These are phyloP conservation scores for Hypoxylon sp. DNA, from an alignment of 2,329 filamentous ascomycete species.

Conservation along the genomic window DNA sequence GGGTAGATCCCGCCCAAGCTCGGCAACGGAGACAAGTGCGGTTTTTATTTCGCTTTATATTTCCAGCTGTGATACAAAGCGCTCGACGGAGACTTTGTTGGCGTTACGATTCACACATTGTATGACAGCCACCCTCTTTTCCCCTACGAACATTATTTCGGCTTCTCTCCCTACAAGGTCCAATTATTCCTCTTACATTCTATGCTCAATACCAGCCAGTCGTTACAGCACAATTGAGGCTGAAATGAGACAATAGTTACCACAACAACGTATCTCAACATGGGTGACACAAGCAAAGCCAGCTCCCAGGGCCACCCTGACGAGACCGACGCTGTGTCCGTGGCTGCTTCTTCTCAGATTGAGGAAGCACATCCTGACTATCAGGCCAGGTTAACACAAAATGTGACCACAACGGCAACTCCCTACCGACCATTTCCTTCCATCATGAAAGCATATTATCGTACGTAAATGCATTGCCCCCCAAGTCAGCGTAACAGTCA, in stretches of 20 bases:
- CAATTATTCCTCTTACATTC: background rate
- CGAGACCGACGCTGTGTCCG: background rate
- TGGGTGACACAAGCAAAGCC: background rate
- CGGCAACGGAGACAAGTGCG: background rate
- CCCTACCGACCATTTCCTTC: constrained; percentile 47
- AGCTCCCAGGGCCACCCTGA: background rate
- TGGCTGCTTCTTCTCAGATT: background rate
- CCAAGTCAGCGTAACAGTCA: background rate
- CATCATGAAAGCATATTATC: constrained; percentile 41
- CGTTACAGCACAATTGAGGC: background rate
- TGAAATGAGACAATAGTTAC: background rate
- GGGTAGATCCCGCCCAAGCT: background rate
- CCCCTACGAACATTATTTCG: background rate
- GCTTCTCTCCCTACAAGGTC: background rate
- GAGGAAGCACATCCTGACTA: background rate
- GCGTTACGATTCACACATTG: background rate
- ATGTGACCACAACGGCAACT: constrained; percentile 1
- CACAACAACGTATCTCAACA: background rate
- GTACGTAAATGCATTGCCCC: background rate
- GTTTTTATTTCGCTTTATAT: background rate
- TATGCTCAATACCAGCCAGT: background rate
- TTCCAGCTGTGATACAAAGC: background rate
- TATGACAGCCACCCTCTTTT: background rate
- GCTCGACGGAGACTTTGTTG: background rate
- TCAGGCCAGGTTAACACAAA: background rate